These are phyloP conservation scores for Saccharomyces mikatae DNA, from an alignment of 805 yeast species.

Conservation along the genomic window DNA sequence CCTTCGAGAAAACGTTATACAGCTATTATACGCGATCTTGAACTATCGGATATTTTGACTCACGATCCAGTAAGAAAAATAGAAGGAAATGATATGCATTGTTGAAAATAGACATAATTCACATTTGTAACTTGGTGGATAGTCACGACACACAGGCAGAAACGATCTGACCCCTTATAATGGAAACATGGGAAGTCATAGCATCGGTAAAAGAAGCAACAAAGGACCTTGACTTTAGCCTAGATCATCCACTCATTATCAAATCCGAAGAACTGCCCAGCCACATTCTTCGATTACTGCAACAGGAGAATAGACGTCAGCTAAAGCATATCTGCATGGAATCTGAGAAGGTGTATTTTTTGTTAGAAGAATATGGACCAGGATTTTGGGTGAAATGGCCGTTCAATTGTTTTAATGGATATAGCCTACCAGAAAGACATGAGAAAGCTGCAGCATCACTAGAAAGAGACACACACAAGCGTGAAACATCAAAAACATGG, in stretches of 20 bases:
- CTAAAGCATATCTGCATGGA: not conserved
- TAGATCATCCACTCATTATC: not conserved
- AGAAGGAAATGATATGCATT: not conserved
- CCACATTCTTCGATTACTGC: not conserved
- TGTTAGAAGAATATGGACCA: conserved; percentile 19
- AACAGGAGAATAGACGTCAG: not conserved
- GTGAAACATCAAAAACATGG: conserved; percentile 4
- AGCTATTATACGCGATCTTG: not conserved
- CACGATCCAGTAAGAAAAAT: not conserved
- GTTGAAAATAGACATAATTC: not conserved
- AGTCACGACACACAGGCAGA: not conserved
- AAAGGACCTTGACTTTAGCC: not conserved
- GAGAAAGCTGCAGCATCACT: not conserved
- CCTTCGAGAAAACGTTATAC: not conserved
- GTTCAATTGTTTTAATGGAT: conserved; percentile 1
- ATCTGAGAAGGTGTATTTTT: not conserved
- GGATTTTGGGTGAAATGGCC: conserved; percentile 16
- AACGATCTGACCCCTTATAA: not conserved
- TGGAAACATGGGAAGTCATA: not conserved
- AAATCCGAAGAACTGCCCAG: not conserved
- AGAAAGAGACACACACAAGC: not conserved
- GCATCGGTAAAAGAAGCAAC: not conserved
- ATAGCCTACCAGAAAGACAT: conserved; percentile 2
- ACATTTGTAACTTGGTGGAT: not conserved
- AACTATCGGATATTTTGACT: not conserved